These are phyloP conservation scores for Skeletonema menzelii DNA, from an alignment of 108 stramenopile genomes.

Conservation along the genomic window DNA sequence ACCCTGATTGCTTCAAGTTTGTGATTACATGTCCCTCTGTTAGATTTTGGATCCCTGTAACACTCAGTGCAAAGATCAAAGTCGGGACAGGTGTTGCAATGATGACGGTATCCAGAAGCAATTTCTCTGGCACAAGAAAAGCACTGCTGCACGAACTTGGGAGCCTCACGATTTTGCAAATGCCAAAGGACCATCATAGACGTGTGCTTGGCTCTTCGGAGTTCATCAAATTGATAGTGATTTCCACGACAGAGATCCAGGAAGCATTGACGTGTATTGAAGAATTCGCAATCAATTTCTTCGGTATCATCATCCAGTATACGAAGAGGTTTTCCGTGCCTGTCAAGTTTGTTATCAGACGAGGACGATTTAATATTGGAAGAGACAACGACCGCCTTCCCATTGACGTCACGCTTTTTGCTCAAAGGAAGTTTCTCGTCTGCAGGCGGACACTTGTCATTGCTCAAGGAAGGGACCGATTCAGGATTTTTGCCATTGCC, in stretches of 20 bases:
- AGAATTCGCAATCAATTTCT: constrained; percentile 87
- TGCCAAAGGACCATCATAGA: constrained; percentile 99
- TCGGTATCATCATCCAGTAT: constrained; percentile 89
- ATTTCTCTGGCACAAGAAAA: constrained; percentile 82
- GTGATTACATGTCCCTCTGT: constrained; percentile 80
- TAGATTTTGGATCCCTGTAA: constrained; percentile 66
- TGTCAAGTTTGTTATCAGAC: constrained; percentile 24
- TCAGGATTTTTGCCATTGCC: neutral
- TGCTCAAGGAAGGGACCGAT: neutral
- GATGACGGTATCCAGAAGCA: constrained; percentile 79
- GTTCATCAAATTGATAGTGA: constrained; percentile 99
- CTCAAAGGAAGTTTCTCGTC: constrained; percentile 12
- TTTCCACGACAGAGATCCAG: constrained; percentile 90
- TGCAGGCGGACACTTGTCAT: neutral
- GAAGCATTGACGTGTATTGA: constrained; percentile 87
- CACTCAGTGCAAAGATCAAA: constrained; percentile 92
- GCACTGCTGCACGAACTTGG: constrained; percentile 94
- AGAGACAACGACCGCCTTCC: constrained; percentile 17
- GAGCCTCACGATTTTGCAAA: constrained; percentile 94
- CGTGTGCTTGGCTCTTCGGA: constrained; percentile 97
- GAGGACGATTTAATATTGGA: constrained; percentile 5
- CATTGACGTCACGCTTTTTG: constrained; percentile 57
- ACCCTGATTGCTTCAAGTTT: constrained; percentile 72
- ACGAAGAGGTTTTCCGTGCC: constrained; percentile 59
- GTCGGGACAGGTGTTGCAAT: constrained; percentile 88